Evolutionary conservation across 108 stramenopile genomes (phyloP).

Genomic region (Craspedostauros australis): DNA sequence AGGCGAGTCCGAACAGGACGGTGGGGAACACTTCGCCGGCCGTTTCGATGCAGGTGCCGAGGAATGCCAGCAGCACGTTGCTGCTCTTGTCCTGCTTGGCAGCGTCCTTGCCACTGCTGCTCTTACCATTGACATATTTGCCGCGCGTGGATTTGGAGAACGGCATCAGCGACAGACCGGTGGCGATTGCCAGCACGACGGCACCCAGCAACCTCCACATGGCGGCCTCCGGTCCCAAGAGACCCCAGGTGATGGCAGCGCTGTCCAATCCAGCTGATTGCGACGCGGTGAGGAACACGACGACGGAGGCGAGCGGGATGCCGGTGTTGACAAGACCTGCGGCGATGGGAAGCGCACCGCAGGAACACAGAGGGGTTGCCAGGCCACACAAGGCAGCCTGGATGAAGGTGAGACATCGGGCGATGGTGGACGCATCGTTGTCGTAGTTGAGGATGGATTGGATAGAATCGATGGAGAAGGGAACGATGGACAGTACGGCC

Average conservation of each 20-base stretch:
- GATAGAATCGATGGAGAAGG: conserved; percentile 3
- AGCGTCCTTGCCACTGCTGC: background rate
- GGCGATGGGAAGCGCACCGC: conserved; percentile 23
- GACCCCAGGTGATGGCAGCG: conserved; percentile 28
- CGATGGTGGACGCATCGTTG: background rate
- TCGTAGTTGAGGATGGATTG: background rate
- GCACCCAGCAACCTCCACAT: conserved; percentile 20
- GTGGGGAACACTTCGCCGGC: conserved; percentile 16
- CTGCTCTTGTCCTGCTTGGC: background rate
- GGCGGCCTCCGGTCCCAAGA: conserved; percentile 21
- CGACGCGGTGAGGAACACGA: conserved; percentile 28
- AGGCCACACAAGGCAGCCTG: conserved; percentile 18
- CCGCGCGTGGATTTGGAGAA: no score
- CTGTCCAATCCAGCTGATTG: conserved; percentile 30
- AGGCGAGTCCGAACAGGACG: conserved; percentile 15
- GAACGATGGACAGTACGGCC: conserved; percentile 1
- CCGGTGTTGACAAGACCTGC: conserved; percentile 18
- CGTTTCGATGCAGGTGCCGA: background rate
- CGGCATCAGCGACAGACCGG: no score
- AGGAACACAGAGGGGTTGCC: conserved; percentile 26
- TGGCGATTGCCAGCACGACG: conserved; percentile 11
- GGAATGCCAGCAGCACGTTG: background rate
- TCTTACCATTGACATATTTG: background rate
- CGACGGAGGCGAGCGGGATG: conserved; percentile 10
- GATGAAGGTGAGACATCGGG: background rate